These are phyloP conservation scores for Zygosaccharomyces pseudobailii DNA, from an alignment of 1,139 yeast genomes.

Conservation along the genomic window DNA sequence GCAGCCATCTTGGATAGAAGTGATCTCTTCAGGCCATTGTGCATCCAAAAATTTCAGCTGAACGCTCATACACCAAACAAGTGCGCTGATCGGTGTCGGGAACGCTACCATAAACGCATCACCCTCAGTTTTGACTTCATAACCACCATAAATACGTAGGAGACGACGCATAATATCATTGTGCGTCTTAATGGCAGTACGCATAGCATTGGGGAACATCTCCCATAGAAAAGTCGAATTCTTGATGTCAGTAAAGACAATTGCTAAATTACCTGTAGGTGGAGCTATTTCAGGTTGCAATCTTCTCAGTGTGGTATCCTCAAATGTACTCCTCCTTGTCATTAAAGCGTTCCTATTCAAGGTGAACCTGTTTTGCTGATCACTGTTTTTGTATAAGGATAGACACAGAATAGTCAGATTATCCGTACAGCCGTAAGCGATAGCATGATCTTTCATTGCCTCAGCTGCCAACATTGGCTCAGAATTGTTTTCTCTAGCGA, in stretches of 20 bases:
- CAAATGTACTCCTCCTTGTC: slow-evolving; percentile 48
- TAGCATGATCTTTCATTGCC: slow-evolving; percentile 87
- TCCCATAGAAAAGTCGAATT: slow-evolving; percentile 95
- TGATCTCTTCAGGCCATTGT: slow-evolving; percentile 94
- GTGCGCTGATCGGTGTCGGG: slow-evolving; percentile 86
- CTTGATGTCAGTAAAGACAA: slow-evolving; percentile 95
- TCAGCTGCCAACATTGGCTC: slow-evolving; percentile 93
- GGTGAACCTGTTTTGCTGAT: slow-evolving; percentile 44
- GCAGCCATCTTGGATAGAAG: slow-evolving; percentile 80
- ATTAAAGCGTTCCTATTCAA: slow-evolving; percentile 36
- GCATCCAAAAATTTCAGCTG: slow-evolving; percentile 79
- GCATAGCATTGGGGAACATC: slow-evolving; percentile 86
- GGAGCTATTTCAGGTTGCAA: slow-evolving; percentile 91
- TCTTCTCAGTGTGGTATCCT: slow-evolving; percentile 77
- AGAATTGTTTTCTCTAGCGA: slow-evolving; percentile 73
- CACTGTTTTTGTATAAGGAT: slow-evolving; percentile 45
- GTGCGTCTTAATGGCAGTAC: slow-evolving; percentile 93
- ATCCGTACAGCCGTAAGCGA: slow-evolving; percentile 83
- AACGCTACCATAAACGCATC: slow-evolving; percentile 99
- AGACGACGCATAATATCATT: slow-evolving; percentile 93
- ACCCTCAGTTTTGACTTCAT: slow-evolving; percentile 98
- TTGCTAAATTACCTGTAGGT: slow-evolving; percentile 89
- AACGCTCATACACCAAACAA: slow-evolving; percentile 91
- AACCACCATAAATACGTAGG: slow-evolving; percentile 88
- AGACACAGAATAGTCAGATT: slow-evolving; percentile 82